Conservation (phyloP, 176 grass and related monocot genomes). For the Paspalum vaginatum region DNA sequence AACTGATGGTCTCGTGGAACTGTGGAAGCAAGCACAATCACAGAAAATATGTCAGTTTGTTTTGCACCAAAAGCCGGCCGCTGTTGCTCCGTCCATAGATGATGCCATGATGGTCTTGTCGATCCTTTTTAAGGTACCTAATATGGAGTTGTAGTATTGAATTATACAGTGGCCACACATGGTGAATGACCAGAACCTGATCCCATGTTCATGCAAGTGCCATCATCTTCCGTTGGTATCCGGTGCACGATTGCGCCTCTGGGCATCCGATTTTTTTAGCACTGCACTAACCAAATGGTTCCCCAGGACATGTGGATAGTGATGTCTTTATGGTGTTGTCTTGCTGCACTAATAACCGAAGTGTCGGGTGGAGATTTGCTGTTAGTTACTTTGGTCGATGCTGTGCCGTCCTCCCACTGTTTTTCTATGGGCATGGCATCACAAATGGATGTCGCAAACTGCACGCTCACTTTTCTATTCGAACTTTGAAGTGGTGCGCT, state of each 20-base stretch:
- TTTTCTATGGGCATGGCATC: not conserved
- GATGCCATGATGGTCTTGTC: not conserved
- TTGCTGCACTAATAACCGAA: too few relatives aligned
- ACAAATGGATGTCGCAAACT: not conserved
- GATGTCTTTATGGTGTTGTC: not conserved
- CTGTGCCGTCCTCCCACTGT: not conserved
- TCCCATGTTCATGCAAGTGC: not conserved
- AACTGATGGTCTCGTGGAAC: not conserved
- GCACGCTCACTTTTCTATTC: not conserved
- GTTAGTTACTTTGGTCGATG: not conserved
- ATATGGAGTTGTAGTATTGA: not conserved
- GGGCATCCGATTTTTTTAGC: not conserved
- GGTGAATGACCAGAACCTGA: conserved; percentile 27
- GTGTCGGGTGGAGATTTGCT: not conserved
- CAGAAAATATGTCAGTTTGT: not conserved
- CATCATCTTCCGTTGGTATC: not conserved
- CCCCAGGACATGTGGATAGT: not conserved
- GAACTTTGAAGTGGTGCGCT: not conserved
- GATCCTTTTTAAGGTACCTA: not conserved
- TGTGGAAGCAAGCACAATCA: not conserved
- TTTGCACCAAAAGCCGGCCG: not conserved
- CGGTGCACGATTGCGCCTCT: not conserved
- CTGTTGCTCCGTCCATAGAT: not conserved
- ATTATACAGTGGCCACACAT: conserved; percentile 15
- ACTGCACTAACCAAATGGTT: not conserved